Evolutionary conservation across 2,329 filamentous ascomycete species (phyloP).

Genomic region (Sclerotinia spermophila): DNA sequence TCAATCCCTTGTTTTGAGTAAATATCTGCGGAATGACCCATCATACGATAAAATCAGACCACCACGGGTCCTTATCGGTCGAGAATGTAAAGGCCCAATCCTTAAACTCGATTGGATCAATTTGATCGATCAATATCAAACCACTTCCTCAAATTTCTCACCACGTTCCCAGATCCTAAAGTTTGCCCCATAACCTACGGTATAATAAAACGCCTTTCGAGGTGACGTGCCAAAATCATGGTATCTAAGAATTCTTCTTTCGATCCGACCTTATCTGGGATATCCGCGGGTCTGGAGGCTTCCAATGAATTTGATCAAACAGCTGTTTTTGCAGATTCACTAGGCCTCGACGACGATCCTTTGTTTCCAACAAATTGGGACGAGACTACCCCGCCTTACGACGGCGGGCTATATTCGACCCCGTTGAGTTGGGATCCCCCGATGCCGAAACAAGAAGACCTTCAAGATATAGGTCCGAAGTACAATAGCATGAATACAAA

Average conservation of each 20-base stretch:
- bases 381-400: slow-evolving; percentile 34
- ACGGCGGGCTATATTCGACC: slow-evolving; percentile 35
- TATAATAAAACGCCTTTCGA: background rate
- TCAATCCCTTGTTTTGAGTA: background rate
- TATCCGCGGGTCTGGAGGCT: slow-evolving; percentile 28
- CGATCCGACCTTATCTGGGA: slow-evolving; percentile 32
- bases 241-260: slow-evolving; percentile 25
- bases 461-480: slow-evolving; percentile 19
- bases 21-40: background rate
- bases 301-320: slow-evolving; percentile 29
- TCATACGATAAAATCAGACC: slow-evolving; percentile 15
- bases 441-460: slow-evolving; percentile 26
- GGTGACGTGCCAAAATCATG: slow-evolving; percentile 23
- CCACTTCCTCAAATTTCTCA: slow-evolving; percentile 1
- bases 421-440: slow-evolving; percentile 37
- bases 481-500: slow-evolving; percentile 30
- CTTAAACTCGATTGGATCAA: too few species aligned
- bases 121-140: too few species aligned
- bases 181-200: background rate
- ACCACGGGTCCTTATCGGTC: background rate
- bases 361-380: slow-evolving; percentile 34
- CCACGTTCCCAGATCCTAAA: background rate
- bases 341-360: slow-evolving; percentile 31
- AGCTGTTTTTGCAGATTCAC: slow-evolving; percentile 28
- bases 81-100: too few species aligned